These are phyloP conservation scores for Pascua sp. DNA, from an alignment of 1,284 basidiomycete species.

Conservation along the genomic window DNA sequence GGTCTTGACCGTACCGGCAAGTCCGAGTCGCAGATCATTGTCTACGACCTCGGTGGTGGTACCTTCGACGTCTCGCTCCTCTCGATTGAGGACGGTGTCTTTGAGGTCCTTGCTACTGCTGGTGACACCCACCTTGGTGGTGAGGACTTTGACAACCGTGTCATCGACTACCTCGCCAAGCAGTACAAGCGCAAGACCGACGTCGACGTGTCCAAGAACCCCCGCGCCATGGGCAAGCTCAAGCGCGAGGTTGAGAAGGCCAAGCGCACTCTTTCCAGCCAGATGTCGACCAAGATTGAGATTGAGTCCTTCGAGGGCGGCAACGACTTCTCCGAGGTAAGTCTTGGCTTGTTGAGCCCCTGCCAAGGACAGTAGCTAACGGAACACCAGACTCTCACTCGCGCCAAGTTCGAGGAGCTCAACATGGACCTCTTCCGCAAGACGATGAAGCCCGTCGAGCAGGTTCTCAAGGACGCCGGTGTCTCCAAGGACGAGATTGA, in stretches of 20 bases:
- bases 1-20: conserved; percentile 67
- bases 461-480: conserved; percentile 95
- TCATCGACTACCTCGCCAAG: conserved; percentile 96
- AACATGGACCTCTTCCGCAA: conserved; percentile 99
- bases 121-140: conserved; percentile 99
- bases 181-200: conserved; percentile 95
- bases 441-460: conserved; percentile 99
- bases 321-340: conserved; percentile 89
- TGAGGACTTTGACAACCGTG: conserved; percentile 98
- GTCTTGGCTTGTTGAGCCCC: conserved; percentile 9
- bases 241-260: conserved; percentile 99
- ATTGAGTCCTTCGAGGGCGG: conserved; percentile 86
- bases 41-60: conserved; percentile 98
- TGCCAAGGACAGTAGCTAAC: background rate
- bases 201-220: conserved; percentile 80
- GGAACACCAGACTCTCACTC: conserved; percentile 62
- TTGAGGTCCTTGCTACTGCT: conserved; percentile 98
- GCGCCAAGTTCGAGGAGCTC: conserved; percentile 97
- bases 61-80: conserved; percentile 98
- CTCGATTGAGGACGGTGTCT: conserved; percentile 97
- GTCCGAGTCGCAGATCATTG: conserved; percentile 82
- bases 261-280: conserved; percentile 87
- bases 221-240: conserved; percentile 90
- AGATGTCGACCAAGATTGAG: conserved; percentile 69
- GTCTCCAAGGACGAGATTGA: conserved; percentile 97